Evolutionary conservation across 2,329 filamentous ascomycete species (phyloP).

Genomic region (Claviceps paspali): DNA sequence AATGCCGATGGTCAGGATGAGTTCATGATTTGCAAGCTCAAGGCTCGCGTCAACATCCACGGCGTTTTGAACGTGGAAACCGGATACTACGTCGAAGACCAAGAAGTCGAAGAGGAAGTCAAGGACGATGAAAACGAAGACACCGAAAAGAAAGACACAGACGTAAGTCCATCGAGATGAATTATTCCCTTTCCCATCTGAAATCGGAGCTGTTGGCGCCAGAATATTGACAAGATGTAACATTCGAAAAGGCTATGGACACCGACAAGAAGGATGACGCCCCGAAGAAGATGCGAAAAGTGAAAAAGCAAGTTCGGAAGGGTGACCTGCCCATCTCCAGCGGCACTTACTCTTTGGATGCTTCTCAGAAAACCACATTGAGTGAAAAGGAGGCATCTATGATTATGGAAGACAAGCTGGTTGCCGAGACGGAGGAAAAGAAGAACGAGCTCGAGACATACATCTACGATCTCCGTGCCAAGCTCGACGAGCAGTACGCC

Average conservation of each 20-base stretch:
- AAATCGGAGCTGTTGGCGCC: too few relatives aligned
- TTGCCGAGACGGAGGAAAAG: conserved; percentile 96
- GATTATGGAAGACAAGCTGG: conserved; percentile 97
- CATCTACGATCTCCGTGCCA: conserved; percentile 93
- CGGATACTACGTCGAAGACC: conserved; percentile 95
- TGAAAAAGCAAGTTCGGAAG: conserved; percentile 99
- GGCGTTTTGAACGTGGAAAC: conserved; percentile 92
- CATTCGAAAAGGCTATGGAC: conserved; percentile 78
- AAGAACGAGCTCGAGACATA: conserved; percentile 98
- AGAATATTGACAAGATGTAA: not conserved
- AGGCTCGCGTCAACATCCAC: conserved; percentile 91
- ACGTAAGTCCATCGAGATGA: too few relatives aligned
- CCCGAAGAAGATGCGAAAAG: conserved; percentile 82
- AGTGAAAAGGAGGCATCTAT: conserved; percentile 76
- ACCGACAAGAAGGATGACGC: conserved; percentile 56
- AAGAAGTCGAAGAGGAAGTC: conserved; percentile 89
- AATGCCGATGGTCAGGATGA: conserved; percentile 87
- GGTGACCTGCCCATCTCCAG: conserved; percentile 80
- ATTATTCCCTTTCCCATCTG: too few relatives aligned
- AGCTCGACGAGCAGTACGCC: conserved; percentile 82
- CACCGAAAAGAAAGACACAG: conserved; percentile 49
- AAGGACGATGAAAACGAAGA: conserved; percentile 64
- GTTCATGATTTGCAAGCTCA: conserved; percentile 99
- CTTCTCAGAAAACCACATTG: conserved; percentile 46
- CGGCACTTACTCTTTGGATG: conserved; percentile 68